These are phyloP conservation scores for Skeletonema grethae DNA, from an alignment of 108 stramenopile species.

Conservation along the genomic window DNA sequence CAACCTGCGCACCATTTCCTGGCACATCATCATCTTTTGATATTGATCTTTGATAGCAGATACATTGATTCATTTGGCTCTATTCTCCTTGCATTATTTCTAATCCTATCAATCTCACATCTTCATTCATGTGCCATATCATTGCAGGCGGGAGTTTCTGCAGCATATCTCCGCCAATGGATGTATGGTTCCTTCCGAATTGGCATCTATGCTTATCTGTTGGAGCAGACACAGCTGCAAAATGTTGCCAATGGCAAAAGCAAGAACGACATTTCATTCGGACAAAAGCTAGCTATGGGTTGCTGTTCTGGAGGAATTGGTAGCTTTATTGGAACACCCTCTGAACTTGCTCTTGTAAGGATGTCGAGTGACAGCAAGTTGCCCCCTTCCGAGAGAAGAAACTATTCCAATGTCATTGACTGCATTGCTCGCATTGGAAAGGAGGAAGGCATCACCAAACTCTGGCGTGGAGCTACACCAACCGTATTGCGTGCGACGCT, in stretches of 20 bases:
- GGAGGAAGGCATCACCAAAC: constrained; percentile 38
- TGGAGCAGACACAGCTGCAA: constrained; percentile 37
- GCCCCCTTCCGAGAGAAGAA: constrained; percentile 34
- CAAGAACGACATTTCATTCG: constrained; percentile 38
- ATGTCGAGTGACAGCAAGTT: constrained; percentile 44
- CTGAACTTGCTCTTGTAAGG: constrained; percentile 39
- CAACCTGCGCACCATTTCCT: too few species aligned
- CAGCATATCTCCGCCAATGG: constrained; percentile 46
- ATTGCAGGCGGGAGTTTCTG: constrained; percentile 26
- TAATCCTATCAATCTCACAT: neutral
- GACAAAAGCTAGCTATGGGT: constrained; percentile 33
- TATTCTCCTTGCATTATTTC: neutral
- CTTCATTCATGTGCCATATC: too few species aligned
- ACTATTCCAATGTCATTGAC: constrained; percentile 40
- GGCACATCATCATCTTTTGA: too few species aligned
- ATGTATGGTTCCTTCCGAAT: constrained; percentile 39
- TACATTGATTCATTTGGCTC: too few species aligned
- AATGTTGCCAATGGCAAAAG: constrained; percentile 16
- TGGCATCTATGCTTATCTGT: constrained; percentile 34
- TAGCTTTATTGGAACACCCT: constrained; percentile 42
- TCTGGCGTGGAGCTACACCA: constrained; percentile 43
- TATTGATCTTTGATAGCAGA: too few species aligned
- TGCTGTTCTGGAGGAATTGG: constrained; percentile 37
- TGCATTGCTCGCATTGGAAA: constrained; percentile 44
- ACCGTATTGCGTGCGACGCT: constrained; percentile 39